Conservation (phyloP, 169 alveolate genomes). For the Theileria annulata region DNA sequence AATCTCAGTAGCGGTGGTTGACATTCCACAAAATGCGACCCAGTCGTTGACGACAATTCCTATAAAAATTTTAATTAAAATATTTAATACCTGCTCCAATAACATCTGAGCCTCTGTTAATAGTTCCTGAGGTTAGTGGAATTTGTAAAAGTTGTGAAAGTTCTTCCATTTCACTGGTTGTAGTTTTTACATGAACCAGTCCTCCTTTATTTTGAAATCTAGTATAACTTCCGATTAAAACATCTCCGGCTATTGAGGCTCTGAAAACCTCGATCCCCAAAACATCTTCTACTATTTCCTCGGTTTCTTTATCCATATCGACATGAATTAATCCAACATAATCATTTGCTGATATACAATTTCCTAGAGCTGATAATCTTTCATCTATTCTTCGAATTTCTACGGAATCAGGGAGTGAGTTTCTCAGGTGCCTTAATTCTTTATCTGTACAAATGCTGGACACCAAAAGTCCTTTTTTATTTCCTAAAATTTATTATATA, state of each 20-base stretch:
- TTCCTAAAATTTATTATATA: slow-evolving; percentile 74
- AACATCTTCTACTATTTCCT: slow-evolving; percentile 96
- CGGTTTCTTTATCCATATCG: slow-evolving; percentile 98
- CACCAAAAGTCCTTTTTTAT: slow-evolving; percentile 94
- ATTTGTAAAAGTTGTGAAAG: slow-evolving; percentile 91
- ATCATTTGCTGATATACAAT: slow-evolving; percentile 97
- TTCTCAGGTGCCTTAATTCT: slow-evolving; percentile 94
- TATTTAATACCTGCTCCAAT: slow-evolving; percentile 81
- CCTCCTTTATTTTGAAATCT: slow-evolving; percentile 96
- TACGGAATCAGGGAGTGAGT: slow-evolving; percentile 94
- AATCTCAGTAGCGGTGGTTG: slow-evolving; percentile 98
- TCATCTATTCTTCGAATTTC: slow-evolving; percentile 96
- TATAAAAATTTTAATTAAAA: slow-evolving; percentile 59
- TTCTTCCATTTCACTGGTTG: slow-evolving; percentile 98
- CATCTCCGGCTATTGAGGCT: slow-evolving; percentile 98
- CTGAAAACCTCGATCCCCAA: slow-evolving; percentile 97
- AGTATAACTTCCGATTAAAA: slow-evolving; percentile 97
- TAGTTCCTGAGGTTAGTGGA: slow-evolving; percentile 99
- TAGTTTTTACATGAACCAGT: slow-evolving; percentile 93
- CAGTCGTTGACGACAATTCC: slow-evolving; percentile 98
- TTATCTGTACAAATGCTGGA: slow-evolving; percentile 97
- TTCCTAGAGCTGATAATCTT: slow-evolving; percentile 97
- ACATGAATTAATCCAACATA: slow-evolving; percentile 97
- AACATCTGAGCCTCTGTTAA: slow-evolving; percentile 98
- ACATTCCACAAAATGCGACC: slow-evolving; percentile 98